Conservation (phyloP, 495 filamentous ascomycete genomes). For the Acidiella bohemica region DNA sequence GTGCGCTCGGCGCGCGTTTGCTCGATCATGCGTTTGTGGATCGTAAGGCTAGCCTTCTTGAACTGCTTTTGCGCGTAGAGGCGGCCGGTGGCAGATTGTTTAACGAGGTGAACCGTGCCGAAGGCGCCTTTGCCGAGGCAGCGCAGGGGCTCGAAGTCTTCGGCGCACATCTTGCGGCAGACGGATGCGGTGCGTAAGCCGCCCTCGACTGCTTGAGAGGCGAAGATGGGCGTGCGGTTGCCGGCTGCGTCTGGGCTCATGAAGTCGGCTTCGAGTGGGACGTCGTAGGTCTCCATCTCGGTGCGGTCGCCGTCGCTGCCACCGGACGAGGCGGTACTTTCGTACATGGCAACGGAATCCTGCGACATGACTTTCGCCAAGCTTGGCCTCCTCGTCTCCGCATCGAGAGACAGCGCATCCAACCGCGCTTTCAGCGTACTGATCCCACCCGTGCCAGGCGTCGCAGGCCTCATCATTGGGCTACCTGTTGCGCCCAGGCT, state of each 20-base stretch:
- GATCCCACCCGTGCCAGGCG: slow-evolving; percentile 48
- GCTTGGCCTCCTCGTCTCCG: slow-evolving; percentile 23
- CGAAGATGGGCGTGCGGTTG: slow-evolving; percentile 22
- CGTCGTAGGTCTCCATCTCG: slow-evolving; percentile 68
- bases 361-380: slow-evolving; percentile 27
- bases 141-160: slow-evolving; percentile 83
- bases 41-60: slow-evolving; percentile 81
- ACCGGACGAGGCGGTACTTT: slow-evolving; percentile 45
- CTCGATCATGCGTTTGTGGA: slow-evolving; percentile 85
- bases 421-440: slow-evolving; percentile 66
- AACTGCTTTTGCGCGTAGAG: slow-evolving; percentile 98
- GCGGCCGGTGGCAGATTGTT: slow-evolving; percentile 70
- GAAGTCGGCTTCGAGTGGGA: slow-evolving; percentile 79
- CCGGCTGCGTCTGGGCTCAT: slow-evolving; percentile 58
- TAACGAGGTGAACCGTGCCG: slow-evolving; percentile 84
- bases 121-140: slow-evolving; percentile 94
- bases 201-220: slow-evolving; percentile 31
- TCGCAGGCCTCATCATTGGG: slow-evolving; percentile 38
- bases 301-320: slow-evolving; percentile 37
- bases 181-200: slow-evolving; percentile 23
- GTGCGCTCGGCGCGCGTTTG: slow-evolving; percentile 93
- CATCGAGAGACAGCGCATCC: slow-evolving; percentile 46
- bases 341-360: slow-evolving; percentile 8
- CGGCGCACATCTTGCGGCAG: slow-evolving; percentile 71
- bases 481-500: slow-evolving; percentile 8